Evolutionary conservation across 345 rosid species (phyloP).

Genomic region (Melastoma malabathricum): DNA sequence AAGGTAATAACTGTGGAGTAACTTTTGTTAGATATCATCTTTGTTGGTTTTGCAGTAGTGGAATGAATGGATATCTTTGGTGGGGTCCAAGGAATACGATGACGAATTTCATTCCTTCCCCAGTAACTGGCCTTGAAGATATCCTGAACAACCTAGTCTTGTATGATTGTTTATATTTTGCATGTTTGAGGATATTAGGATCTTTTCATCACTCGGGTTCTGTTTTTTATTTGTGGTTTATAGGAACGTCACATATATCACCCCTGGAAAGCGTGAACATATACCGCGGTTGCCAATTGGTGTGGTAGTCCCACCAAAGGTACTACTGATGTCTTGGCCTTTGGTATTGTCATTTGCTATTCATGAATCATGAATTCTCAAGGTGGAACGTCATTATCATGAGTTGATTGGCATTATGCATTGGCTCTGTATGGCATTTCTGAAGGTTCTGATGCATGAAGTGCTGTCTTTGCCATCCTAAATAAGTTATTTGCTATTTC

Average conservation of each 20-base stretch:
- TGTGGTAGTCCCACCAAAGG: constrained; percentile 62
- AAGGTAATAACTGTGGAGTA: neutral
- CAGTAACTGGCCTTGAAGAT: constrained; percentile 54
- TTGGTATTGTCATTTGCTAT: too few species aligned
- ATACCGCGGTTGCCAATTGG: constrained; percentile 67
- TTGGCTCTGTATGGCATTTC: too few species aligned
- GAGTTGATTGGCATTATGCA: neutral
- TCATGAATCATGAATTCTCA: neutral
- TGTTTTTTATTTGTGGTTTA: constrained; percentile 8
- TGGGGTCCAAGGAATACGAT: constrained; percentile 45
- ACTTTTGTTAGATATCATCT: constrained; percentile 9
- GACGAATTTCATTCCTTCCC: constrained; percentile 33
- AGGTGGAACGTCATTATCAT: neutral
- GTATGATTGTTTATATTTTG: constrained; percentile 32
- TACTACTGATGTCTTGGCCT: constrained; percentile 9
- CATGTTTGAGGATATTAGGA: constrained; percentile 1
- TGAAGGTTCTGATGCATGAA: too few species aligned
- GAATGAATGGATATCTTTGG: constrained; percentile 87
- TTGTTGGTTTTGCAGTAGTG: constrained; percentile 47
- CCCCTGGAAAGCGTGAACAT: constrained; percentile 44
- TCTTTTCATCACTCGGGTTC: neutral
- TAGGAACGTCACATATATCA: constrained; percentile 66
- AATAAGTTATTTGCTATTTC: too few species aligned
- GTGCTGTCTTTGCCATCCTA: too few species aligned
- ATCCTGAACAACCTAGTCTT: constrained; percentile 48